These are phyloP conservation scores for Akanthomyces uredinophilus DNA, from an alignment of 2,329 filamentous ascomycete species.

Conservation along the genomic window DNA sequence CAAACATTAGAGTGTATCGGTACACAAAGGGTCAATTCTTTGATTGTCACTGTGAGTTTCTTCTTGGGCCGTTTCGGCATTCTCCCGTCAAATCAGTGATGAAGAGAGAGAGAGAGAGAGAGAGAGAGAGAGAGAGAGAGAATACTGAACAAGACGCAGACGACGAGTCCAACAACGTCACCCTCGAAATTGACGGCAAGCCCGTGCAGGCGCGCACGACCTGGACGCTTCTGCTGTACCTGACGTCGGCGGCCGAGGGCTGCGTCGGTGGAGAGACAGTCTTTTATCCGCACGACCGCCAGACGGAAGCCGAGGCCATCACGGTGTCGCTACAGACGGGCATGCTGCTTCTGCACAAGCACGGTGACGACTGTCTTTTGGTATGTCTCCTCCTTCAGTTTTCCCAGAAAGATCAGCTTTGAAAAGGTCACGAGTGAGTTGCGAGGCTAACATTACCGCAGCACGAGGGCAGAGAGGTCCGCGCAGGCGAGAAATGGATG, in stretches of 20 bases:
- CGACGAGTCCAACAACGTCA: constrained; percentile 77
- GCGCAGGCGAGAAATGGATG: constrained; percentile 83
- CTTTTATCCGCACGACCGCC: constrained; percentile 71
- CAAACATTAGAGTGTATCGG: constrained; percentile 84
- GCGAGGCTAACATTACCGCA: constrained; percentile 23
- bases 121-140: too few relatives aligned
- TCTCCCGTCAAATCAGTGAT: too few relatives aligned
- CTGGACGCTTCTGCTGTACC: constrained; percentile 85
- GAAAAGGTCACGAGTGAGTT: too few relatives aligned
- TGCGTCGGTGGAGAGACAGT: constrained; percentile 86
- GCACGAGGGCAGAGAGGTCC: constrained; percentile 81
- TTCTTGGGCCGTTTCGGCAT: too few relatives aligned
- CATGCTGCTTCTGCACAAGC: constrained; percentile 79
- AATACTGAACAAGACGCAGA: too few relatives aligned
- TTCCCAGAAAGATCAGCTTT: too few relatives aligned
- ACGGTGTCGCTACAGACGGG: constrained; percentile 74
- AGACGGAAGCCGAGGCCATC: constrained; percentile 57
- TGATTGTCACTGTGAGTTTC: constrained; percentile 81
- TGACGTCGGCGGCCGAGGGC: constrained; percentile 69
- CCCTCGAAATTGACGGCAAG: constrained; percentile 36
- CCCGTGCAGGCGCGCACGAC: constrained; percentile 54
- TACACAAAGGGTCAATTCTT: constrained; percentile 87
- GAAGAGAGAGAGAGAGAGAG: too few relatives aligned
- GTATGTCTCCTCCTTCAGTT: too few relatives aligned
- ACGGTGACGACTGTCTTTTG: constrained; percentile 83